Conservation (phyloP, 73 alveolate genomes). For the Paramecium tetraurelia region DNA sequence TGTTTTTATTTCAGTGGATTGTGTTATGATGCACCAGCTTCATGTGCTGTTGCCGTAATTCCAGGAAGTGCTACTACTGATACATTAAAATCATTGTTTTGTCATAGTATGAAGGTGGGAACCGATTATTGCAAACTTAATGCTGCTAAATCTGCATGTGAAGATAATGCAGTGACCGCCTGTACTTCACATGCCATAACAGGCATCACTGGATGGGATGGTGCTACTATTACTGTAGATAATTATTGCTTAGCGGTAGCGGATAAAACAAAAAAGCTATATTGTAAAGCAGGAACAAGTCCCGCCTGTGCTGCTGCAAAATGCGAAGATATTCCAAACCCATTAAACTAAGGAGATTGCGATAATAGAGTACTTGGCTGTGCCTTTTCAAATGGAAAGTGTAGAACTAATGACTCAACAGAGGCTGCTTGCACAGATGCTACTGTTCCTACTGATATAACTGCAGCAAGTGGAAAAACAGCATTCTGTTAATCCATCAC, state of each 20-base stretch:
- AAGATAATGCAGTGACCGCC: neutral
- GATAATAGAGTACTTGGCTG: neutral
- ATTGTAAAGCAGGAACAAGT: neutral
- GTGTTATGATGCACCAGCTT: neutral
- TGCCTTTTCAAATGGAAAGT: neutral
- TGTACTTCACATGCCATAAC: neutral
- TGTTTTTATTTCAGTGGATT: neutral
- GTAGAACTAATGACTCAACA: neutral
- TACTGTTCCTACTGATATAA: neutral
- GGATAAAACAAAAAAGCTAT: neutral
- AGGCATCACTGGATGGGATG: neutral
- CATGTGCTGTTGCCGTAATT: neutral
- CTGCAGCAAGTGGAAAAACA: neutral
- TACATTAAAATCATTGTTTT: neutral
- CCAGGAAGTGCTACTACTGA: neutral
- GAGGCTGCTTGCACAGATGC: neutral
- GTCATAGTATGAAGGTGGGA: neutral
- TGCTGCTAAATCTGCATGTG: neutral
- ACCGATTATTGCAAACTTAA: neutral
- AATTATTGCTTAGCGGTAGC: neutral
- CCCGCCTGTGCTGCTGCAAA: neutral
- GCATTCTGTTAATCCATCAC: neutral
- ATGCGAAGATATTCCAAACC: neutral
- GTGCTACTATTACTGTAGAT: neutral
- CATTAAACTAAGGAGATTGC: neutral